A percentile compares a stretch with the other conserved stretches of the same genome.
phyloP scores from a whole-genome alignment of 1,284 basidiomycete species.

The Melampsora americana region DNA sequence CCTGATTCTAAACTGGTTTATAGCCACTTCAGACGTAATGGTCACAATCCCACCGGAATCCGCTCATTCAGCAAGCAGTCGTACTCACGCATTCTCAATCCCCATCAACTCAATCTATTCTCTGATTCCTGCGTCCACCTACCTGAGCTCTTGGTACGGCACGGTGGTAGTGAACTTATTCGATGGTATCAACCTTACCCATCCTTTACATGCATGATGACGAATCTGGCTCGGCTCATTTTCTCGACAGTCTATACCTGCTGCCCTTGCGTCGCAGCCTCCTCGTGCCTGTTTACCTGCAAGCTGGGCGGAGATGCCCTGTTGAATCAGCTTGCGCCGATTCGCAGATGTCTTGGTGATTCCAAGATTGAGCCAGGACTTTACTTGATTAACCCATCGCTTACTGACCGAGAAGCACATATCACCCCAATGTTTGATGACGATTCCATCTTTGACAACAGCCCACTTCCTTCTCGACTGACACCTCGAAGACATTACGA shows the following conservation, averaged over 20 bases:
- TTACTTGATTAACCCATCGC: slow-evolving; percentile 86
- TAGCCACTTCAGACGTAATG: slow-evolving; percentile 30
- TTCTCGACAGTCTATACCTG: slow-evolving; percentile 48
- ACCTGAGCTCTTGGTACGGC: slow-evolving; percentile 78
- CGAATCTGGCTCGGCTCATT: slow-evolving; percentile 68
- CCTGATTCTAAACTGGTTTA: neutral
- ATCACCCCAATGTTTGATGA: slow-evolving; percentile 54
- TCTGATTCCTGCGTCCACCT: slow-evolving; percentile 75
- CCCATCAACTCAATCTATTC: slow-evolving; percentile 85
- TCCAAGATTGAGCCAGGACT: slow-evolving; percentile 74
- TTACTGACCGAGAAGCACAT: slow-evolving; percentile 83
- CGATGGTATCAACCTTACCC: slow-evolving; percentile 80
- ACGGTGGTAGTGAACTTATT: slow-evolving; percentile 70
- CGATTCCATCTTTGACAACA: slow-evolving; percentile 51
- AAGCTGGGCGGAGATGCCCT: slow-evolving; percentile 67
- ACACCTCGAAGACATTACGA: neutral
- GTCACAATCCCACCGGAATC: slow-evolving; percentile 35
- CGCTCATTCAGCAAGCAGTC: slow-evolving; percentile 45
- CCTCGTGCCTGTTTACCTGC: slow-evolving; percentile 35
- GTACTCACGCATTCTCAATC: slow-evolving; percentile 87
- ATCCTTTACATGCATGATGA: slow-evolving; percentile 95
- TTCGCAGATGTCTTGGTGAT: slow-evolving; percentile 72
- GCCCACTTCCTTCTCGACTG: slow-evolving; percentile 45
- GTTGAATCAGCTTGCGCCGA: slow-evolving; percentile 20
- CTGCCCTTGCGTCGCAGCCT: slow-evolving; percentile 45